Evolutionary conservation across 441 rosid genomes (phyloP).

Genomic region (Melianthus villosus): DNA sequence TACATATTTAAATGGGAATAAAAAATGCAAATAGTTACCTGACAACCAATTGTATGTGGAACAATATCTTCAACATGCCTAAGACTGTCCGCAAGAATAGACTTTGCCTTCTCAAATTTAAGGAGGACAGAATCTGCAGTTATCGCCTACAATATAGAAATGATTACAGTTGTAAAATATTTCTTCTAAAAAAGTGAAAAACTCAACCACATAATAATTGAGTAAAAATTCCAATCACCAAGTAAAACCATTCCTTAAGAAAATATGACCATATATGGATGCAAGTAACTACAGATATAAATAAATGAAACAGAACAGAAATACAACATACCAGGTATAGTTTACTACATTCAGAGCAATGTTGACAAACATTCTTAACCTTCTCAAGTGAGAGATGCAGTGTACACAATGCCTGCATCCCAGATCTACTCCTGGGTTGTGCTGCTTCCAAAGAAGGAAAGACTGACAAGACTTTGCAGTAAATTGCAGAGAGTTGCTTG

Average conservation of each 20-base stretch:
- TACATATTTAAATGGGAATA: too few species aligned
- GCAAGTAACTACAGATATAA: background rate
- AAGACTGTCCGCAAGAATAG: conserved; percentile 67
- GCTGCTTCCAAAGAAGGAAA: conserved; percentile 91
- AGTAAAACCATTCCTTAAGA: too few species aligned
- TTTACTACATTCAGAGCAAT: conserved; percentile 84
- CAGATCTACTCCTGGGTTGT: conserved; percentile 89
- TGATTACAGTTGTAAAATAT: conserved; percentile 3
- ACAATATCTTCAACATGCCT: conserved; percentile 89
- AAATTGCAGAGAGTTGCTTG: conserved; percentile 51
- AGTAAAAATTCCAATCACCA: too few species aligned
- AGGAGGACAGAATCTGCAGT: conserved; percentile 81
- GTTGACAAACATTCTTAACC: conserved; percentile 74
- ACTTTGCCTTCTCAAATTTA: conserved; percentile 71
- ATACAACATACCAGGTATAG: conserved; percentile 60
- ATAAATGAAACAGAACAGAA: background rate
- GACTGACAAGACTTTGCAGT: conserved; percentile 54
- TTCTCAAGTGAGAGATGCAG: conserved; percentile 91
- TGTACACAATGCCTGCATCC: conserved; percentile 85
- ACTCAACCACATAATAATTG: too few species aligned
- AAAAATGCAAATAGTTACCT: conserved; percentile 33
- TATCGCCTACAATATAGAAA: conserved; percentile 51
- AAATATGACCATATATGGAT: too few species aligned
- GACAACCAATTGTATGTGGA: conserved; percentile 72
- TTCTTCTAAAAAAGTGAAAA: conserved; percentile 1